Percentiles rank a stretch among this genome's conserved stretches.
These are phyloP conservation scores for Ophiostoma quercus DNA, from an alignment of 2,329 filamentous ascomycete genomes.

Conservation along the genomic window DNA sequence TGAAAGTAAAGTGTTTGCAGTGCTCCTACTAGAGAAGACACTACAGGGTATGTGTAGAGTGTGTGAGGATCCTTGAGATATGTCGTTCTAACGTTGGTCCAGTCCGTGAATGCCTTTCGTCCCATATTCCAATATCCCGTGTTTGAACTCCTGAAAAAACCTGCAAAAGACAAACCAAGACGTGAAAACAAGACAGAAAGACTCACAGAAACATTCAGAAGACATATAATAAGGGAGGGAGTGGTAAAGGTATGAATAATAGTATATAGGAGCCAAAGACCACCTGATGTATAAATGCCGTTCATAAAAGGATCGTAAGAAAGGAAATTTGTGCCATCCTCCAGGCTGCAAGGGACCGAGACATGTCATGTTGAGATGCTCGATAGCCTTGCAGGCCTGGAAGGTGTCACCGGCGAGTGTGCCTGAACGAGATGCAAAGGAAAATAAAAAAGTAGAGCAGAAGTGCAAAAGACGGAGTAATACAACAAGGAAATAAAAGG, in stretches of 20 bases:
- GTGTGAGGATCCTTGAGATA: neutral
- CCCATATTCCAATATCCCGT: neutral
- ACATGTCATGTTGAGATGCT: neutral
- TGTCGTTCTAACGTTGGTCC: slow-evolving; percentile 15
- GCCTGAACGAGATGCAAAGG: slow-evolving; percentile 3
- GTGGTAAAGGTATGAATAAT: slow-evolving; percentile 14
- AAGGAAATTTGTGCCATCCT: slow-evolving; percentile 31
- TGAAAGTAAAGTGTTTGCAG: slow-evolving; percentile 7
- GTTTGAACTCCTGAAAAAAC: slow-evolving; percentile 2
- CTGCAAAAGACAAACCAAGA: slow-evolving; percentile 1
- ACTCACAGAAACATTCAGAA: slow-evolving; percentile 9
- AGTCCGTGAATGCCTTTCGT: slow-evolving; percentile 12
- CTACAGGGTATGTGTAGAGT: neutral
- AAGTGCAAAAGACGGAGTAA: slow-evolving; percentile 1
- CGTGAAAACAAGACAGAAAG: slow-evolving; percentile 7
- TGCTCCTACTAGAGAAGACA: neutral
- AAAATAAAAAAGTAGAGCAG: slow-evolving; percentile 10
- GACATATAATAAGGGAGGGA: slow-evolving; percentile 13
- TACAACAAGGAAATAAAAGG: slow-evolving; percentile 13
- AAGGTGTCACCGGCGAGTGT: neutral
- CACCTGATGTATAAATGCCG: slow-evolving; percentile 32
- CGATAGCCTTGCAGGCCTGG: neutral
- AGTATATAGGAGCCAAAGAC: slow-evolving; percentile 26
- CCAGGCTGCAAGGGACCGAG: neutral
- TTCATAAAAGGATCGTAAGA: slow-evolving; percentile 55